A percentile compares a stretch with the other conserved stretches of the same genome.
Conservation (phyloP, 2,329 filamentous ascomycete genomes). For the Xenoacremonium recifei region DNA sequence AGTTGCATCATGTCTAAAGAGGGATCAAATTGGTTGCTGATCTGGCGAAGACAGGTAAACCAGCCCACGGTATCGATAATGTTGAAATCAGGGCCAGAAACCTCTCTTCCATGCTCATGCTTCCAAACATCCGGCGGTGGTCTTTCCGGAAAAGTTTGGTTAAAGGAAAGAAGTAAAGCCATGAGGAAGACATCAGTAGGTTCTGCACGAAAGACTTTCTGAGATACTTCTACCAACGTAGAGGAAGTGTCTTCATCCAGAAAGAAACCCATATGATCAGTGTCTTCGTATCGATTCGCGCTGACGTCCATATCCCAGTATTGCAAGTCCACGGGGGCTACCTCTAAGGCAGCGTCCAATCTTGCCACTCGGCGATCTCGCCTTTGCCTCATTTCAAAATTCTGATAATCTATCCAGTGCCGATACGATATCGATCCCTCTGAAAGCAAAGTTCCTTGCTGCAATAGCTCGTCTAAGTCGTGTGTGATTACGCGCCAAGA, state of each 20-base stretch:
- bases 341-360: conserved; percentile 30
- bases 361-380: too few relatives aligned
- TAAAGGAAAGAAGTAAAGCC: conserved; percentile 54
- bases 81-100: conserved; percentile 45
- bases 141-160: conserved; percentile 53
- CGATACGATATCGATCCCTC: conserved; percentile 46
- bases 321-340: conserved; percentile 37
- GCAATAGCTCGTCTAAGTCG: conserved; percentile 50
- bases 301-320: conserved; percentile 48
- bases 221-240: conserved; percentile 41
- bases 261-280: conserved; percentile 40
- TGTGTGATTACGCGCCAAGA: conserved; percentile 51
- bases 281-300: conserved; percentile 46
- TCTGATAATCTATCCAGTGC: conserved; percentile 49
- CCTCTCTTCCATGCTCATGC: conserved; percentile 49
- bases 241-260: conserved; percentile 41
- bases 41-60: conserved; percentile 57
- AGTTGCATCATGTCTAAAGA: conserved; percentile 50
- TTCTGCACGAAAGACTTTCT: conserved; percentile 49
- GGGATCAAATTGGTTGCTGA: conserved; percentile 42
- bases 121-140: conserved; percentile 52
- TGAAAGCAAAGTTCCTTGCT: conserved; percentile 42
- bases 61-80: conserved; percentile 58
- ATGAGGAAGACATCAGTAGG: conserved; percentile 53
- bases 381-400: conserved; percentile 32